Conservation (phyloP, 1,139 yeast species). For the Pichia sp. region DNA sequence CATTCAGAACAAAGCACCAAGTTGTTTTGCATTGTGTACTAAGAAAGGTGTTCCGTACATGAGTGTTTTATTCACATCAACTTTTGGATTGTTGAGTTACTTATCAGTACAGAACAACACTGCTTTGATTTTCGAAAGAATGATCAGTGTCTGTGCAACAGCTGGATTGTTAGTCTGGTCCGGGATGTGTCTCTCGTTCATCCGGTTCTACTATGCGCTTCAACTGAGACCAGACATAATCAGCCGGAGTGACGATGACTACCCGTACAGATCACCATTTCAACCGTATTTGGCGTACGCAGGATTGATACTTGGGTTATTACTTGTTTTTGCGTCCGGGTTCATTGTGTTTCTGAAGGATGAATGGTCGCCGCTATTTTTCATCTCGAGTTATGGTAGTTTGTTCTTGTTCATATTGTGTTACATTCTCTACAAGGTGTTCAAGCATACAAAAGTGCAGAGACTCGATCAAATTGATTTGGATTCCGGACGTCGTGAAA, state of each 20-base stretch:
- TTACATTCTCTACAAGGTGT: conserved; percentile 53
- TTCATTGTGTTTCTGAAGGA: conserved; percentile 61
- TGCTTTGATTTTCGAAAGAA: conserved; percentile 62
- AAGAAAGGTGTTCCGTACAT: conserved; percentile 70
- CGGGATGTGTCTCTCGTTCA: conserved; percentile 72
- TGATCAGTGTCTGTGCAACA: conserved; percentile 64
- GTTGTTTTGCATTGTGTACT: conserved; percentile 57
- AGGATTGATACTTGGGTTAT: conserved; percentile 57
- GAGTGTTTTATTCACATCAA: conserved; percentile 61
- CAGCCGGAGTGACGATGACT: conserved; percentile 59
- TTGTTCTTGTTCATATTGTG: conserved; percentile 52
- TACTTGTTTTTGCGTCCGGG: conserved; percentile 66
- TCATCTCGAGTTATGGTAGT: conserved; percentile 70
- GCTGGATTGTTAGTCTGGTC: conserved; percentile 79
- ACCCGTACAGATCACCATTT: conserved; percentile 73
- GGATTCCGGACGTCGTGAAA: conserved; percentile 77
- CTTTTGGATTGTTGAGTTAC: conserved; percentile 60
- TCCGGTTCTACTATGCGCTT: conserved; percentile 70
- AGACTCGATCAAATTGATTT: conserved; percentile 69
- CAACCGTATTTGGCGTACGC: conserved; percentile 75
- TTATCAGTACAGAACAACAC: conserved; percentile 58
- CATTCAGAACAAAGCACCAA: conserved; percentile 67
- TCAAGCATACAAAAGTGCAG: conserved; percentile 55
- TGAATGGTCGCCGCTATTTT: conserved; percentile 62
- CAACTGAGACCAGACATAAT: conserved; percentile 65